Percentiles rank a stretch among this genome's conserved stretches.
Conservation (phyloP, 371 early-diverging fungal genomes). For the Lichtheimia ornata region DNA sequence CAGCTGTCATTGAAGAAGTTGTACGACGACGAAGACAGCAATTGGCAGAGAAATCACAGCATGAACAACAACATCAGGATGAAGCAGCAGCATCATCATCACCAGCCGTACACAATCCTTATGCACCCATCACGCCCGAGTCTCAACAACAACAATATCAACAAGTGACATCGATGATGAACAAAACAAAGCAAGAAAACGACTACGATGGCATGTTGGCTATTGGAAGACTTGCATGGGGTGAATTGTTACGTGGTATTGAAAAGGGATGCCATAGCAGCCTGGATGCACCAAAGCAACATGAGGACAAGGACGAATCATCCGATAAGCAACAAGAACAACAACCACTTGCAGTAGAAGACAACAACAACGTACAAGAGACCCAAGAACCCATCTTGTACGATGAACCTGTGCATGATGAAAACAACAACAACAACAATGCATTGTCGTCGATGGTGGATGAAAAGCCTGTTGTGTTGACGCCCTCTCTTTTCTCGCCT, state of each 20-base stretch:
- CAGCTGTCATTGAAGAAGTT: slow-evolving; percentile 58
- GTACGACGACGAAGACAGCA: slow-evolving; percentile 41
- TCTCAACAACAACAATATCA: slow-evolving; percentile 7
- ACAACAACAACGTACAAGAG: not conserved
- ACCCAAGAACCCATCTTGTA: not conserved
- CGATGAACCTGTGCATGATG: slow-evolving; percentile 8
- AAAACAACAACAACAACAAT: too few species aligned
- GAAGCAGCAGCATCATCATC: slow-evolving; percentile 15
- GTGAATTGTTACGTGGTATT: slow-evolving; percentile 62
- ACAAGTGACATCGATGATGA: slow-evolving; percentile 11
- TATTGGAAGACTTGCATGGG: slow-evolving; percentile 62
- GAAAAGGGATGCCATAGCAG: slow-evolving; percentile 60
- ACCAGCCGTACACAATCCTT: not conserved
- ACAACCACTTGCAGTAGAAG: not conserved
- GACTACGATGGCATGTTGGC: slow-evolving; percentile 57
- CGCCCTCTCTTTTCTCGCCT: slow-evolving; percentile 39
- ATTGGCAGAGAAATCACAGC: not conserved
- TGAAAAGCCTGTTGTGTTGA: slow-evolving; percentile 2
- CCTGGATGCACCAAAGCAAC: slow-evolving; percentile 26
- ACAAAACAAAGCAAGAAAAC: slow-evolving; percentile 24
- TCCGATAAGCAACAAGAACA: not conserved
- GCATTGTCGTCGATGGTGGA: not conserved
- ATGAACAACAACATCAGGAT: not conserved
- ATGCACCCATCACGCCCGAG: not conserved
- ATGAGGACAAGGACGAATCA: slow-evolving; percentile 11